phyloP scores from a whole-genome alignment of 208 protist genomes.

The Trypanosoma conorhini region DNA sequence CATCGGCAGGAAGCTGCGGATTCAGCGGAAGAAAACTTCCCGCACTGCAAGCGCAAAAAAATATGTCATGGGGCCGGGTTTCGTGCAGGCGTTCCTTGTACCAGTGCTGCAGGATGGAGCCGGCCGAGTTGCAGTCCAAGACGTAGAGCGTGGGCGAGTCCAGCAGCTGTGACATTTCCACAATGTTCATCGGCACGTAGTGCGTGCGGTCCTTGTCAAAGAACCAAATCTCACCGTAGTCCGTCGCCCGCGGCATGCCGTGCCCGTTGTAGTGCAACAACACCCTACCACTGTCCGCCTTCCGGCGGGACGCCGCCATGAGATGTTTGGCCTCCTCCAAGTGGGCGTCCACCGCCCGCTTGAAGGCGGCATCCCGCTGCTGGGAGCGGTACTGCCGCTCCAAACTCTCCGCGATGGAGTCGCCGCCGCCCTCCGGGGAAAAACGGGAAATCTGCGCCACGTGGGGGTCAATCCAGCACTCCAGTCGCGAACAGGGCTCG shows the following conservation, averaged over 20 bases:
- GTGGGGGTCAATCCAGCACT: slow-evolving; percentile 97
- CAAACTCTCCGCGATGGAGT: slow-evolving; percentile 92
- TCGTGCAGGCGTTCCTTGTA: slow-evolving; percentile 66
- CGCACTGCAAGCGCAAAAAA: slow-evolving; percentile 95
- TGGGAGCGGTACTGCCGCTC: slow-evolving; percentile 93
- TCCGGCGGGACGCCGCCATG: slow-evolving; percentile 74
- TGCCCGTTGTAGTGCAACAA: slow-evolving; percentile 99
- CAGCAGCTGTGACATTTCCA: slow-evolving; percentile 94
- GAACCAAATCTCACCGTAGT: slow-evolving; percentile 98
- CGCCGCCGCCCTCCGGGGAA: slow-evolving; percentile 57
- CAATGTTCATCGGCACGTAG: slow-evolving; percentile 98
- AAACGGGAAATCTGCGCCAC: slow-evolving; percentile 61
- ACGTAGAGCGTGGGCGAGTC: slow-evolving; percentile 97
- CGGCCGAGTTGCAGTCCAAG: slow-evolving; percentile 97
- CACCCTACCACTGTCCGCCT: slow-evolving; percentile 91
- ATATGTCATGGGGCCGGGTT: slow-evolving; percentile 87
- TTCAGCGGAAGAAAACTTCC: slow-evolving; percentile 96
- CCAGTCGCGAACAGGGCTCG: slow-evolving; percentile 94
- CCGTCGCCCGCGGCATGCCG: slow-evolving; percentile 97
- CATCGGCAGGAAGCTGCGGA: slow-evolving; percentile 97
- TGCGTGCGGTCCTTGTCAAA: slow-evolving; percentile 98
- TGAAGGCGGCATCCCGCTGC: slow-evolving; percentile 58
- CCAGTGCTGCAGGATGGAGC: slow-evolving; percentile 84
- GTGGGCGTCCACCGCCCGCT: slow-evolving; percentile 93
- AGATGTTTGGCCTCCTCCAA: slow-evolving; percentile 92